Evolutionary conservation across 208 protist species (phyloP), one percentile per base, ranked within the genome.

Genomic region (Dictyostelium gargantuum): DNA sequence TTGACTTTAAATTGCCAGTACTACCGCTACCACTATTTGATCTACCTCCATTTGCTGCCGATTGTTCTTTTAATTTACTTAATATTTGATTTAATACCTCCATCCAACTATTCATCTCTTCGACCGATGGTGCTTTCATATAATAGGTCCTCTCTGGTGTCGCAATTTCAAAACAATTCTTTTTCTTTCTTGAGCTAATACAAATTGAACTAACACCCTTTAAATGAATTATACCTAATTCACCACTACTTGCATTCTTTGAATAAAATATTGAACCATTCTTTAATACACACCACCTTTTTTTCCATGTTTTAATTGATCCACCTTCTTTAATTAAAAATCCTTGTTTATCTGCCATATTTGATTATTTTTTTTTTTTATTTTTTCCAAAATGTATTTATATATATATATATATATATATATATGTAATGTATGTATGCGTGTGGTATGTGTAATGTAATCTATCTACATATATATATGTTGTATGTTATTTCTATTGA

Each of bases 71-170:
- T n/a, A 93, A 29, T 48, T 93, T 82, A 9, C 1, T 44, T 0
- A 93, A 42, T 26, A 11, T 9, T 26, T 54, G 52, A 29, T 80
- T 93, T 21, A 93, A 19, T 10, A 63, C 48, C 6, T 86, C 63
- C 0, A 94, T 73, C 92, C 92, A 94, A 10, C 13, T 38, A 11
- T 91, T 44, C 84, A 85, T 85, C 4, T 94, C 92, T 32, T 91
- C 54, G 0, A 10, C 8, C 26, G 56, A 84, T n/a, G 46, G 21
- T n/a, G 92, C 72, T 21, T 84, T 79, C 61, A 94, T 85, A 63
- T 50, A 91, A 61, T 91, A 94, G 15, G 84, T 94, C 17, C 92
- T 23, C 1, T 85, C 63, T 0, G 92, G 92, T 46, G 92, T 94
- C 10, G 29, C 54, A 3, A 94, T 56, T 35, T 94, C 80, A 42